Evolutionary conservation across 2,329 filamentous ascomycete species (phyloP).

Genomic region (Venturiaceae sp.): DNA sequence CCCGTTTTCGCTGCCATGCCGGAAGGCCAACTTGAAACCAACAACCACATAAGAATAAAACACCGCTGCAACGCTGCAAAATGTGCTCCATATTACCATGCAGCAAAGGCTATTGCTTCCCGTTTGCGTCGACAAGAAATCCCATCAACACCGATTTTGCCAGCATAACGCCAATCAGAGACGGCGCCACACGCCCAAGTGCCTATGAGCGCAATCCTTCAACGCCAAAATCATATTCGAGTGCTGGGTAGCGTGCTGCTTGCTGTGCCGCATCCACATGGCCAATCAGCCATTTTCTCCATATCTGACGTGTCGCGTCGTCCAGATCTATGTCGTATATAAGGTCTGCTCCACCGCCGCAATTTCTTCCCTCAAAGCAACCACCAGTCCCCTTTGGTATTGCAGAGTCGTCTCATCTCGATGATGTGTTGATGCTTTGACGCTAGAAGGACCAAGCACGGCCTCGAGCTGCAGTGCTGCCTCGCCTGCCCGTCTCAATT

Average conservation of each 20-base stretch:
- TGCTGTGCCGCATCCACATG: neutral
- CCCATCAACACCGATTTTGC: neutral
- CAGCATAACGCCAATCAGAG: neutral
- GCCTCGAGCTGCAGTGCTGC: slow-evolving; percentile 2
- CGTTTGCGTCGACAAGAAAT: too few species aligned
- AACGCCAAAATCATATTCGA: neutral
- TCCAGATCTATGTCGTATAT: neutral
- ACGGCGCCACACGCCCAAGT: neutral
- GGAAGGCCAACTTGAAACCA: too few species aligned
- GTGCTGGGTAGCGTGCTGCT: neutral
- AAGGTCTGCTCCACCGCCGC: slow-evolving; percentile 3
- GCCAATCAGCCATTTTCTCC: neutral
- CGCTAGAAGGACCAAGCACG: neutral
- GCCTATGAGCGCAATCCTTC: neutral
- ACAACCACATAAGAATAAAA: too few species aligned
- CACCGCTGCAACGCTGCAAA: too few species aligned
- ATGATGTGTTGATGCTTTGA: neutral
- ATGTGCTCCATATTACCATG: too few species aligned
- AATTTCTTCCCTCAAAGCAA: slow-evolving; percentile 3
- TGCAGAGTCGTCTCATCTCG: slow-evolving; percentile 4
- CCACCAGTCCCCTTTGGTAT: slow-evolving; percentile 6
- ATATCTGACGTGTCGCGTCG: too few species aligned
- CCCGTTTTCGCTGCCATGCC: too few species aligned
- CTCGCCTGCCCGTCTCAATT: neutral
- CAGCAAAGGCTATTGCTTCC: too few species aligned